Evolutionary conservation across 768 basidiomycete species (phyloP).

Genomic region (Tubosaeta sp.): DNA sequence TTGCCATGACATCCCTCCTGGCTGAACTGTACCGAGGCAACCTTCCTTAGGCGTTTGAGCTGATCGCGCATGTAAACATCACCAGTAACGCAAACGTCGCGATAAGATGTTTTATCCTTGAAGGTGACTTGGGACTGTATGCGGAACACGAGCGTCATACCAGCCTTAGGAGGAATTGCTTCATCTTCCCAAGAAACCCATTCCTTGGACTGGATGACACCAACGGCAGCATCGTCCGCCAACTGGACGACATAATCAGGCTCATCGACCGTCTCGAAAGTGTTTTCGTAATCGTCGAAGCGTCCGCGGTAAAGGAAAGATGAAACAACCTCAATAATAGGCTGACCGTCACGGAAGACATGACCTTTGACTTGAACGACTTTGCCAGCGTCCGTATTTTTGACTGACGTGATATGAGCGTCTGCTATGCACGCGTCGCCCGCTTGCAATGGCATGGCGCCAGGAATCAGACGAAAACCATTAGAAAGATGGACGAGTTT

Average conservation of each 20-base stretch:
- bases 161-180: conserved; percentile 67
- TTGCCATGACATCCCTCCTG: conserved; percentile 89
- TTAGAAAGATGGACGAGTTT: conserved; percentile 97
- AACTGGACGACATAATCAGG: conserved; percentile 82
- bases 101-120: conserved; percentile 85
- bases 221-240: conserved; percentile 73
- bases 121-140: conserved; percentile 82
- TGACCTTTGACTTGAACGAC: conserved; percentile 85
- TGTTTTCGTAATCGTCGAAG: conserved; percentile 92
- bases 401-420: conserved; percentile 84
- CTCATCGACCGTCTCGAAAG: conserved; percentile 90
- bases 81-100: conserved; percentile 76
- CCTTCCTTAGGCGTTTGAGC: conserved; percentile 82
- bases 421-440: conserved; percentile 90
- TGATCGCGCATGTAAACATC: conserved; percentile 86
- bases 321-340: conserved; percentile 90
- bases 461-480: conserved; percentile 86
- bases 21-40: conserved; percentile 82
- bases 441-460: conserved; percentile 67
- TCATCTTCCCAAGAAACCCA: conserved; percentile 98
- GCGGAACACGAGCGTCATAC: conserved; percentile 86
- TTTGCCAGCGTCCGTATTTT: conserved; percentile 90
- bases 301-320: conserved; percentile 96
- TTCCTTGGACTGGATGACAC: conserved; percentile 91
- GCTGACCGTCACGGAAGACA: conserved; percentile 71